Evolutionary conservation across 352 stramenopile species (phyloP), one percentile per base, ranked within the genome.

Genomic region (Phytophthora litchii): DNA sequence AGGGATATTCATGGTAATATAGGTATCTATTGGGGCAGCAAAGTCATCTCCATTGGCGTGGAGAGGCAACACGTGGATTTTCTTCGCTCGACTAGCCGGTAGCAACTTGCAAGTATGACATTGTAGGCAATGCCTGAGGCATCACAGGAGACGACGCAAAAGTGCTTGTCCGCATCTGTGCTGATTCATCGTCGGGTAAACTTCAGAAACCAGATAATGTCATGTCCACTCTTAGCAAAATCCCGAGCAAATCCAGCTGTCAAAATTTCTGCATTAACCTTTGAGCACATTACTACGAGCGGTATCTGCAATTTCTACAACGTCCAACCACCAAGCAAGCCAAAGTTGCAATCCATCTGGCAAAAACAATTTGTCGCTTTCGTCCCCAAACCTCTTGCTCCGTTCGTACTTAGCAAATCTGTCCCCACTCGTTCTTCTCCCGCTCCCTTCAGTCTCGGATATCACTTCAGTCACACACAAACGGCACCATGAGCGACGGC

Each of bases 401-500:
- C 12, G 16, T 34, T 67, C 52, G 58, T 27, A 56, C 52, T 66
- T 66, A 65, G 34, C 32, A 16, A 17, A 29, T 27, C n/a, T 37
- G 8, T 43, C 4, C 16, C 50, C 42, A 34, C 29, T 55, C 20
- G 36, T 53, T 51, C 37, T 65, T 60, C 47, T 64, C 47, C 48
- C 41, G 16, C 42, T 53, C 49, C 23, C 38, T 62, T 70, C 54
- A 70, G 61, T 61, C 44, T 60, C 54, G 47, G 35, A 65, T 57
- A 55, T 57, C 35, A 34, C 20, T 14, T 29, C 41, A 4, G 20
- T 50, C 34, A 20, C 16, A n/a, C 41, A 38, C 32, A 40, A 61
- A 34, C 7, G 44, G 4, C 35, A 40, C 0, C 38, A 84, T 81
- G 76, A 81, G 49, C 31, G 54, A 83, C 48, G 65, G 77, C 23